Evolutionary conservation across 768 basidiomycete species (phyloP).

Genomic region (Termitomyces sp.): DNA sequence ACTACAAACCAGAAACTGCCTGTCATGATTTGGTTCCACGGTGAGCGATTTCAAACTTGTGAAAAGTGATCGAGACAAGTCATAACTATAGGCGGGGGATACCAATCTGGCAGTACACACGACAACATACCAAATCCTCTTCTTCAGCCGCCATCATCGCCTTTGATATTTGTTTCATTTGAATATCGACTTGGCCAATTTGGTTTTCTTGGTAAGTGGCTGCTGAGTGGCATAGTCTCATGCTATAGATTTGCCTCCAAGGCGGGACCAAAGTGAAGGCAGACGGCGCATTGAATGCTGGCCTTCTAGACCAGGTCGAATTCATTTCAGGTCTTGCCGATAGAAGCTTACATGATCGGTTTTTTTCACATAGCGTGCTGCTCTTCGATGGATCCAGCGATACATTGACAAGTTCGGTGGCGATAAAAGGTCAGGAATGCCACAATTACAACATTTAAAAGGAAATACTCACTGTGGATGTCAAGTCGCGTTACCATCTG

Average conservation of each 20-base stretch:
- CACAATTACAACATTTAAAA: background rate
- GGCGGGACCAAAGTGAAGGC: constrained; percentile 28
- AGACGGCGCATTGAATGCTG: constrained; percentile 32
- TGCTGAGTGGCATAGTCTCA: background rate
- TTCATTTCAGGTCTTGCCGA: background rate
- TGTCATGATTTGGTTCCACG: constrained; percentile 39
- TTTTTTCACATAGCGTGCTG: constrained; percentile 18
- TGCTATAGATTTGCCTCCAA: constrained; percentile 5
- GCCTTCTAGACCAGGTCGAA: constrained; percentile 34
- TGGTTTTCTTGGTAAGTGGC: constrained; percentile 31
- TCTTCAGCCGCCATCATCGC: constrained; percentile 23
- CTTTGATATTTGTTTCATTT: constrained; percentile 37
- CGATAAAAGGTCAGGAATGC: constrained; percentile 24
- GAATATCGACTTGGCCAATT: constrained; percentile 38
- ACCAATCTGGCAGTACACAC: constrained; percentile 29
- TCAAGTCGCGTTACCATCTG: constrained; percentile 35
- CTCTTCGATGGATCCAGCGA: background rate
- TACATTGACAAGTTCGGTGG: constrained; percentile 34
- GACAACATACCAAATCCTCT: constrained; percentile 25
- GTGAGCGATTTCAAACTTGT: constrained; percentile 13
- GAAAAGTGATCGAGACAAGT: background rate
- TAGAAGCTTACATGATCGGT: background rate
- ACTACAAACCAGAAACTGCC: constrained; percentile 23
- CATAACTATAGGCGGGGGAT: constrained; percentile 33
- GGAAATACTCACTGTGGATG: background rate